Evolutionary conservation across 768 basidiomycete genomes (phyloP), one percentile per base, ranked within the genome.

Genomic region (Termitomyces sp.): DNA sequence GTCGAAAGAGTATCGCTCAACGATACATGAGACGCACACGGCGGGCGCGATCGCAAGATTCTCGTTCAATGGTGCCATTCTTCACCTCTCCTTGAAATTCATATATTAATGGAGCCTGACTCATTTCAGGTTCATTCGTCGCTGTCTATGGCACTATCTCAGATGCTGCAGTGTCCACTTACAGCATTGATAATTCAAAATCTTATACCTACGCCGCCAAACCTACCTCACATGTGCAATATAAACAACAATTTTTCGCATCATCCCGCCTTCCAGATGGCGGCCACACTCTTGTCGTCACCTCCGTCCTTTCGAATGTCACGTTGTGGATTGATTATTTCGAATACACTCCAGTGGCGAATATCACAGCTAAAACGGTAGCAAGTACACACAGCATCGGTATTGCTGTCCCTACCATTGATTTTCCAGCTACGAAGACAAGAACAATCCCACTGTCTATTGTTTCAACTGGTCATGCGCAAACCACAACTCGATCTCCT

Each of bases 241-340:
- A 64, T 55, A 59, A 56, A 14, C 58, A 62, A 50, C 51, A 31
- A 20, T 65, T 62, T 47, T 70, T 60, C 45, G 45, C 51, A n/a
- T 68, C 67, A 17, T 59, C 67, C 9, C 36, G 54, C 5, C 61
- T 70, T 11, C 11, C 58, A 2, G 66, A 61, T 12, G 68, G 65
- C 10, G 14, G 62, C 14, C 69, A 70, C 50, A 67, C 66, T 11
- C 60, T 70, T 25, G 61, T 66, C 31, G 61, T 70, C 31, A 68
- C 67, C 15, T 51, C 61, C 43, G 65, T 55, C 29, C 42, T 65
- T 2, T 57, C 57, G 7, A 49, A 60, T 29, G 66, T 62, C 4
- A 60, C 61, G 32, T 53, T 68, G 17, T 66, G 62, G 62, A n/a
- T 66, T 10, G 65, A 64, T 62, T 57, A 59, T 60, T 15, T 64